These are phyloP conservation scores for Ustilago vetiveriae DNA, from an alignment of 1,284 basidiomycete genomes.

Conservation along the genomic window DNA sequence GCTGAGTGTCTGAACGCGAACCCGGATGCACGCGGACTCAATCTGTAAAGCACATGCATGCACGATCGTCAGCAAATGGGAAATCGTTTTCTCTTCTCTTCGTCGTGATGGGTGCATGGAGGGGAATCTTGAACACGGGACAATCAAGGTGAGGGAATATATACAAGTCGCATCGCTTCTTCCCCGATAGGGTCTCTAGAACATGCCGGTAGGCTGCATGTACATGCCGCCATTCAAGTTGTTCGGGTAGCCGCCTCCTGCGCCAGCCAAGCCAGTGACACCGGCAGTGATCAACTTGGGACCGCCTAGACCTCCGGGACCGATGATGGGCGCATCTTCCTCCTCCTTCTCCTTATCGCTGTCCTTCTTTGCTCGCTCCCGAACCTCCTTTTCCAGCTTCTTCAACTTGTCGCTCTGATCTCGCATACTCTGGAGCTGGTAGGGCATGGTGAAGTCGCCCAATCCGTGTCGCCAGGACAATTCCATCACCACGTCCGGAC, in stretches of 20 bases:
- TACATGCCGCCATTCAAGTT: constrained; percentile 51
- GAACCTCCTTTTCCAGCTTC: constrained; percentile 82
- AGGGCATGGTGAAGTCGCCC: constrained; percentile 96
- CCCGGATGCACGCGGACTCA: no score
- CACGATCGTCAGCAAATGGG: no score
- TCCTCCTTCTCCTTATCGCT: constrained; percentile 85
- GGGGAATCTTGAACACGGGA: no score
- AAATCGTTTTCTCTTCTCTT: no score
- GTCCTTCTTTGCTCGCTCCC: constrained; percentile 77
- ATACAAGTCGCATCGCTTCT: no score
- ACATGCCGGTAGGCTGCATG: constrained; percentile 44
- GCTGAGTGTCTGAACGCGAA: no score
- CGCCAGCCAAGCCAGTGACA: constrained; percentile 18
- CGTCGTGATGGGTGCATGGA: no score
- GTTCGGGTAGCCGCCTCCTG: constrained; percentile 19
- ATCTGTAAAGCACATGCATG: no score
- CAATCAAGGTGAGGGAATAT: no score
- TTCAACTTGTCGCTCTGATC: constrained; percentile 53
- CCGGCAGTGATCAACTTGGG: constrained; percentile 54
- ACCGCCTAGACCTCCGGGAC: constrained; percentile 41
- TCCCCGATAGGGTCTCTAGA: no score
- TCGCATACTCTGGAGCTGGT: constrained; percentile 81
- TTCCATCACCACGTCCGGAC: constrained; percentile 91
- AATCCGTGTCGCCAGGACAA: constrained; percentile 93
- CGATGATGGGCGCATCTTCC: constrained; percentile 57